Percentiles rank a stretch among this genome's conserved stretches.
Conservation (phyloP, 768 basidiomycete genomes). For the Sporobolomyces roseus region DNA sequence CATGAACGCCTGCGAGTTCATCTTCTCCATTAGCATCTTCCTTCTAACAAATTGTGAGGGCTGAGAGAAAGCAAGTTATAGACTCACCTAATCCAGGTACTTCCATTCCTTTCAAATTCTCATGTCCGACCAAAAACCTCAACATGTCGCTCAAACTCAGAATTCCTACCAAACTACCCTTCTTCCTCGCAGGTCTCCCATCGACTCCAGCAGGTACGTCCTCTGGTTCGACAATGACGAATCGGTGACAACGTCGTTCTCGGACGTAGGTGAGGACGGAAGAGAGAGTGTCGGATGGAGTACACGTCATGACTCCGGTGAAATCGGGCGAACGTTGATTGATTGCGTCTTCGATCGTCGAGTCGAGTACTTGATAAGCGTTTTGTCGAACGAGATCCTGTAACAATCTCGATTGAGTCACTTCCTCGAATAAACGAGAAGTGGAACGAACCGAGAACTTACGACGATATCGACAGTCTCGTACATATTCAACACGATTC, state of each 20-base stretch:
- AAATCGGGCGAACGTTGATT: constrained; percentile 90
- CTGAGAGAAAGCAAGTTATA: too few species aligned
- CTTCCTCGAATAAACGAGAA: constrained; percentile 4
- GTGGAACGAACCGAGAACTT: constrained; percentile 15
- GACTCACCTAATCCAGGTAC: constrained; percentile 35
- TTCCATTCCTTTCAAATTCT: constrained; percentile 41
- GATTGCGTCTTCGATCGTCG: constrained; percentile 87
- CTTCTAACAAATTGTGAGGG: too few species aligned
- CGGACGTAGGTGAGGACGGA: constrained; percentile 86
- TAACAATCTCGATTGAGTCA: too few species aligned
- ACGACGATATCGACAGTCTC: constrained; percentile 99
- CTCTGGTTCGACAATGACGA: constrained; percentile 49
- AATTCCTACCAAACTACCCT: constrained; percentile 69
- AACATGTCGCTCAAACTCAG: constrained; percentile 86
- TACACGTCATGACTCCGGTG: constrained; percentile 93
- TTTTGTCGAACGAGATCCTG: constrained; percentile 86
- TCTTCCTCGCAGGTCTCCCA: constrained; percentile 29
- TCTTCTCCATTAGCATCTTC: too few species aligned
- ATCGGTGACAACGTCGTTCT: constrained; percentile 84
- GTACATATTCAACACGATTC: constrained; percentile 90
- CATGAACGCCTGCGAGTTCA: constrained; percentile 33
- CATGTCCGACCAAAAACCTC: constrained; percentile 62
- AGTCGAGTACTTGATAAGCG: constrained; percentile 90
- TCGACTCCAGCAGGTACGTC: constrained; percentile 28
- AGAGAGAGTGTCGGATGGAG: constrained; percentile 82